Evolutionary conservation across 1,284 basidiomycete species (phyloP).

Genomic region (Omphalotus olearius): DNA sequence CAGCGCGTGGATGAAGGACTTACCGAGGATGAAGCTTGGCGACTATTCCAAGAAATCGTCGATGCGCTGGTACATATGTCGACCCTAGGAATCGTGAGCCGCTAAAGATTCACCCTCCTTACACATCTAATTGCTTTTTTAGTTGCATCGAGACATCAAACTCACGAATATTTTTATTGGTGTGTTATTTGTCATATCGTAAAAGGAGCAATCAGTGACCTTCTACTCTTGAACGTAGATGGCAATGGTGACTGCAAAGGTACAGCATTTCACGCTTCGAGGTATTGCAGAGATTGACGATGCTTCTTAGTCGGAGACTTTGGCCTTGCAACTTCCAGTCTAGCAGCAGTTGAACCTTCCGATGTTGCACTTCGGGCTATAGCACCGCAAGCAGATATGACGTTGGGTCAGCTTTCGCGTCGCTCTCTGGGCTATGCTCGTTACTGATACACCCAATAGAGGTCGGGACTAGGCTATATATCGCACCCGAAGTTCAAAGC

Average conservation of each 20-base stretch:
- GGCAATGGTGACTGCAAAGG: slow-evolving; percentile 88
- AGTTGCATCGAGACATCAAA: slow-evolving; percentile 92
- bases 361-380: slow-evolving; percentile 47
- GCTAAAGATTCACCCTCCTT: slow-evolving; percentile 2
- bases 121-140: background rate
- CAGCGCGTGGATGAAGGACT: slow-evolving; percentile 79
- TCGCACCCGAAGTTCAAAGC: slow-evolving; percentile 84
- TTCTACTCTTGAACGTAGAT: slow-evolving; percentile 44
- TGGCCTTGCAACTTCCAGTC: slow-evolving; percentile 83
- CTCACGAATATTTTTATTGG: slow-evolving; percentile 90
- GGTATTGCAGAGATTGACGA: slow-evolving; percentile 2
- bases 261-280: slow-evolving; percentile 19
- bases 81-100: slow-evolving; percentile 72
- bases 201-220: too few species aligned
- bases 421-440: background rate
- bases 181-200: slow-evolving; percentile 31
- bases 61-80: slow-evolving; percentile 93
- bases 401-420: slow-evolving; percentile 47
- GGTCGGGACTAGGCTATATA: slow-evolving; percentile 91
- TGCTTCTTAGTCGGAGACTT: slow-evolving; percentile 76
- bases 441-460: slow-evolving; percentile 40
- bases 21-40: slow-evolving; percentile 83
- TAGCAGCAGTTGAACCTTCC: slow-evolving; percentile 69
- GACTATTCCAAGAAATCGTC: slow-evolving; percentile 88
- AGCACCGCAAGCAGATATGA: slow-evolving; percentile 61